Base-by-base conservation (phyloP, 768 basidiomycete species). In the Asterophora parasitica region DNA sequence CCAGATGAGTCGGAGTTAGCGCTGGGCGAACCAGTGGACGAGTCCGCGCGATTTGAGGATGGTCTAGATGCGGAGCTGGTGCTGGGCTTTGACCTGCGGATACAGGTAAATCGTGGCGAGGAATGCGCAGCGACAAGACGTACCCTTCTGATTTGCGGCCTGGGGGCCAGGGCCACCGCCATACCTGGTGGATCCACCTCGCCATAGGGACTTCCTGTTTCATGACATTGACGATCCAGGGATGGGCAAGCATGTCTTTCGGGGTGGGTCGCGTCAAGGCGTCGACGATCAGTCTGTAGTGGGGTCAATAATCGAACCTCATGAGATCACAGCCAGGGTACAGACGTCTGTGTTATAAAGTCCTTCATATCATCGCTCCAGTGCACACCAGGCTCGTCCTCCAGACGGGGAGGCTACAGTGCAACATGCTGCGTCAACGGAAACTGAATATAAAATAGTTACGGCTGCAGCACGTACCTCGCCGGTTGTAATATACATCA, bases 341-440 rank as follows among this genome's bases (percentile, higher is more conserved):
- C 88, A 60, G 62, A 94, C 93, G 89, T 82, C 61, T 79, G 75
- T 61, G 77, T 82, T 67, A 95, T 83, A 67, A 95, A 96, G 56
- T 92, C 86, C 65, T 94, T 95, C 86, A 95, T 92, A 19, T 82
- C 81, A 27, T 81, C 72, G 52, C 81, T 83, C 88, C 91, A 95
- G 51, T 77, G 69, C 16, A 79, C 64, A 26, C 78, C 77, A 42
- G 67, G 75, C 61, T 88, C 88, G 58, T 92, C 89, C 56, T 85
- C 80, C 35, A 92, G 77, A 59, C 81, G 74, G n/a, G 90, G 90
- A 44, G 88, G 87, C 88, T 92, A 61, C 44, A 44, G 37, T 27
- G 17, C 16, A 8, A 41, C 17, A 42, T 39, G 40, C 47, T 28
- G 52, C 49, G 40, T 49, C 28, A 52, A 49, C 46, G 55, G 41